Evolutionary conservation across 2,329 filamentous ascomycete species (phyloP).

Genomic region (Lecanoromycetidae sp.): DNA sequence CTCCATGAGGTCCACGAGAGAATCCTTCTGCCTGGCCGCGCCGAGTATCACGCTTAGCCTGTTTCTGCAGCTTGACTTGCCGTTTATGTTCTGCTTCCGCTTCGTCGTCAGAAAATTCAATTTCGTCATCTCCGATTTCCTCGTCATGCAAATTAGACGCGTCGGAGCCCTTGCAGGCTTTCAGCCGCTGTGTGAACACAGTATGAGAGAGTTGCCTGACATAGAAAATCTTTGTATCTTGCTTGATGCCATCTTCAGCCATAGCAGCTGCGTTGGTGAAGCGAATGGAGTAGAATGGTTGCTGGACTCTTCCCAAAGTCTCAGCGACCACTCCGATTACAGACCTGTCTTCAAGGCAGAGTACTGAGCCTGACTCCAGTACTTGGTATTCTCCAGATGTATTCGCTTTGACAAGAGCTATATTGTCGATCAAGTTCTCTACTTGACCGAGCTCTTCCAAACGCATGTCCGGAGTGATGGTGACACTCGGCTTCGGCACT

Average conservation of each 20-base stretch:
- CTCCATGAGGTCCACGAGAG: conserved; percentile 9
- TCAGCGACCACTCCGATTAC: conserved; percentile 77
- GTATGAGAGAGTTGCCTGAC: conserved; percentile 65
- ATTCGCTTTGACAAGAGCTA: conserved; percentile 65
- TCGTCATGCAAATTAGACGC: conserved; percentile 93
- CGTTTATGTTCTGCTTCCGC: conserved; percentile 74
- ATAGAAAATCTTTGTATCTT: conserved; percentile 65
- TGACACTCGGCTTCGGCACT: conserved; percentile 63
- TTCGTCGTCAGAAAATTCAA: conserved; percentile 95
- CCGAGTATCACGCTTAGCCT: conserved; percentile 38
- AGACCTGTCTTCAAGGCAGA: conserved; percentile 63
- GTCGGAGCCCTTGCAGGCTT: conserved; percentile 73
- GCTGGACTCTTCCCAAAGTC: conserved; percentile 71
- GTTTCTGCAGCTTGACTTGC: conserved; percentile 54
- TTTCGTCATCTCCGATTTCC: conserved; percentile 71
- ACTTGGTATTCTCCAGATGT: conserved; percentile 73
- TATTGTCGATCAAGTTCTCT: conserved; percentile 65
- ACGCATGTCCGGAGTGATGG: conserved; percentile 63
- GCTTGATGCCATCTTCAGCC: conserved; percentile 50
- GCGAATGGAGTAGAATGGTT: conserved; percentile 73
- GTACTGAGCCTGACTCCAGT: conserved; percentile 68
- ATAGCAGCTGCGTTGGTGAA: conserved; percentile 61
- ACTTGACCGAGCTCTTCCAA: conserved; percentile 65
- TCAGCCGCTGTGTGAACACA: conserved; percentile 75
- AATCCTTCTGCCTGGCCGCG: conserved; percentile 16